Base-by-base conservation (phyloP, 2,329 filamentous ascomycete genomes). In the Xylaria sp. region DNA sequence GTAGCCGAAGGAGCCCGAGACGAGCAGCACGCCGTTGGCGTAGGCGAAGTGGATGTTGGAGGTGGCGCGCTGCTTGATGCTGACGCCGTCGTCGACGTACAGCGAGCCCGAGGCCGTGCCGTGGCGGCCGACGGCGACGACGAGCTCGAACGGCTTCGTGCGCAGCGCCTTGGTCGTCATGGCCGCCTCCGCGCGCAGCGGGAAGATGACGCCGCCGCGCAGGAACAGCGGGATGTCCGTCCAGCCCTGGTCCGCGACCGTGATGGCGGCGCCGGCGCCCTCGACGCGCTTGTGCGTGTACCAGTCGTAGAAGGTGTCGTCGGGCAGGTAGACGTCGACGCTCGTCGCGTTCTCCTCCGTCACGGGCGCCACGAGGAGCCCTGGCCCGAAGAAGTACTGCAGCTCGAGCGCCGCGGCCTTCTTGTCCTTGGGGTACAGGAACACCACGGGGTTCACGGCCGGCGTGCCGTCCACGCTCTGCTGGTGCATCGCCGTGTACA, bases 71-170 rank as follows among this genome's bases (percentile, higher is more conserved):
- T 92, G 91, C 65, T 86, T 80, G 56, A 94, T 72, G 29, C 85
- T 89, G 65, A 89, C 88, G 9, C 93, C 93, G 67, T 96, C 92
- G 71, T 96, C 93, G 5, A 96, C 80, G 76, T 94, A 96, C 63
- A 96, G 81, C 58, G 83, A 82, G 0, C 93, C 93, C 1, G 75
- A 77, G 0, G 93, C 93, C 6, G 80, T 86, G 2, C 90, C 91
- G 58, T 90, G 81, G 0, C 76, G 74, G 5, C 85, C 87, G 0
- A 91, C 84, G 0, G 92, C 90, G 50, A 96, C 84, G 39, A 95
- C 74, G 57, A 96, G 80, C 75, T 90, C 85, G 79, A 95, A 95
- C 71, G 89, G 83, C 72, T 91, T 82, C 70, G 86, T 83, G 47
- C 90, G 84, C 42, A 92, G 80, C 49, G 85, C 85, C 0, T 83